Base-by-base conservation (phyloP, 2,329 filamentous ascomycete species). In the Tetracladium maxilliforme region DNA sequence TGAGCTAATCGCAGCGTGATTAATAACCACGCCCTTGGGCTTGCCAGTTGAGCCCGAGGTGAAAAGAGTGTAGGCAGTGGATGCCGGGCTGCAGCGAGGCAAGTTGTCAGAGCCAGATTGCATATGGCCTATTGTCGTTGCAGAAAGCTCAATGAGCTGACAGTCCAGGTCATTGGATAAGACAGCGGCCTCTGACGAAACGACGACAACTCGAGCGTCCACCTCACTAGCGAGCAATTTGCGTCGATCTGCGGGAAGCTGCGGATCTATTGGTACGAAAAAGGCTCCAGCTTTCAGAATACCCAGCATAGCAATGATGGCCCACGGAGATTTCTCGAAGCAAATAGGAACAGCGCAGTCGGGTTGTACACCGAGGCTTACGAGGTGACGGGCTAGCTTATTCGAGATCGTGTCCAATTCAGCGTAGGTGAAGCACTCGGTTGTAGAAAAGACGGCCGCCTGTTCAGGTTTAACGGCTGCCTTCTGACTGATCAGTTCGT, bases 41-140 rank as follows among this genome's bases (percentile, higher is more conserved):
- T 46, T 41, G 9, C 60, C 59, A 3, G 59, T 62, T 11, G 56
- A 61, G n/a, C 59, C 60, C n/a, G 52, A 62, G 27, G 56, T 63
- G 29, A 56, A 60, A 23, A 48, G 51, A 0, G 59, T 16, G 27
- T 54, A 61, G 0, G 52, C 52, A 11, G 25, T 28, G n/a, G n/a
- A n/a, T n/a, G n/a, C n/a, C n/a, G n/a, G n/a, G n/a, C n/a, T n/a
- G n/a, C n/a, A n/a, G n/a, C n/a, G n/a, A n/a, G n/a, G n/a, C n/a
- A n/a, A n/a, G n/a, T n/a, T n/a, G n/a, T n/a, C n/a, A n/a, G n/a
- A n/a, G n/a, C n/a, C n/a, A n/a, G n/a, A n/a, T n/a, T n/a, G n/a
- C n/a, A n/a, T n/a, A n/a, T n/a, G n/a, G n/a, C n/a, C n/a, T n/a
- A n/a, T n/a, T n/a, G n/a, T n/a, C n/a, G n/a, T n/a, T n/a, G n/a